These are phyloP conservation scores for Clarireedia homoeocarpa DNA, from an alignment of 2,329 filamentous ascomycete species.

Conservation along the genomic window DNA sequence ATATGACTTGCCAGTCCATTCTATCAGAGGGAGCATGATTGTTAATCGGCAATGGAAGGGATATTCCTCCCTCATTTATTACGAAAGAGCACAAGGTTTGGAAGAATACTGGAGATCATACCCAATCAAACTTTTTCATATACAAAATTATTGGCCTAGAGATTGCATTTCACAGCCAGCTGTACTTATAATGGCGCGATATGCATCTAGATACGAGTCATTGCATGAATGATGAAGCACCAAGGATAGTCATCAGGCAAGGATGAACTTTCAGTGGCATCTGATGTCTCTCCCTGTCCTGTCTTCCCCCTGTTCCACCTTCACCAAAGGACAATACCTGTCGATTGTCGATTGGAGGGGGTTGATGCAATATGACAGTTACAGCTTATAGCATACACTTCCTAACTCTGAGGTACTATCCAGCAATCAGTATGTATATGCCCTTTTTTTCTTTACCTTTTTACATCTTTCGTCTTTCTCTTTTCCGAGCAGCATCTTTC, in stretches of 20 bases:
- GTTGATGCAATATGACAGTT: background rate
- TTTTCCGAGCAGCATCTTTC: too few species aligned
- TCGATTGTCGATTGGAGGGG: background rate
- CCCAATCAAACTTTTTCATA: background rate
- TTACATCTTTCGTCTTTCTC: too few species aligned
- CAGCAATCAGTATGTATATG: too few species aligned
- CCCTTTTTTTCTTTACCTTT: too few species aligned
- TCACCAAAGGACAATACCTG: background rate
- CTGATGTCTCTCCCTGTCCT: background rate
- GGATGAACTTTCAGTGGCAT: background rate
- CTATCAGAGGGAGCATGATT: too few species aligned
- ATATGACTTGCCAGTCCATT: too few species aligned
- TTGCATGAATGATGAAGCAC: background rate
- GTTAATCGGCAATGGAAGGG: too few species aligned
- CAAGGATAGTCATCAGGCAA: background rate
- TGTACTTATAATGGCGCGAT: background rate
- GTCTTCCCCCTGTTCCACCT: background rate
- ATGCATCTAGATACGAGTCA: background rate
- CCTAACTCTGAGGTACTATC: too few species aligned
- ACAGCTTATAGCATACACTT: too few species aligned
- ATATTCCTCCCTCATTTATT: too few species aligned
- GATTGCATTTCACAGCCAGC: background rate
- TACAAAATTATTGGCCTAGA: background rate
- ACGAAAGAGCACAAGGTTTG: background rate
- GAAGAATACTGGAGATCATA: background rate